Evolutionary conservation across 352 stramenopile species (phyloP).

Genomic region (Blastocystis sp.): DNA sequence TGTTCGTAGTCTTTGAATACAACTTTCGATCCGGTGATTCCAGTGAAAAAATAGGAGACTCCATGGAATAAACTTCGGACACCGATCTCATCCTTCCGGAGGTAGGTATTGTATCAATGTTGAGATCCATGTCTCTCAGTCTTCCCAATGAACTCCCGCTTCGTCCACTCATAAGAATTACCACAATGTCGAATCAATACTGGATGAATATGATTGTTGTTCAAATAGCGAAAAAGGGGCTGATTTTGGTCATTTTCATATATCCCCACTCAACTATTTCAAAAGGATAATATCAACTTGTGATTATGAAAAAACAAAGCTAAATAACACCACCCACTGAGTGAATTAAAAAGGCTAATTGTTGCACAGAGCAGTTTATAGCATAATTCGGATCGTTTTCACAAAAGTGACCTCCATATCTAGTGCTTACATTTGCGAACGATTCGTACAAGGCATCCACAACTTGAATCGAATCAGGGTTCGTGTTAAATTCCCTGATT

Average conservation of each 20-base stretch:
- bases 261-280: neutral
- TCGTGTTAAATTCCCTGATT: slow-evolving; percentile 1
- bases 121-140: neutral
- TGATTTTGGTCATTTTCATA: neutral
- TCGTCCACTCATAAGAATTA: neutral
- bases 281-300: neutral
- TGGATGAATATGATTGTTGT: neutral
- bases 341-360: slow-evolving; percentile 54
- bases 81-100: no score
- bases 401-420: slow-evolving; percentile 23
- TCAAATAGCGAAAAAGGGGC: neutral
- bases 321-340: slow-evolving; percentile 12
- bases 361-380: neutral
- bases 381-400: slow-evolving; percentile 42
- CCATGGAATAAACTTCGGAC: slow-evolving; percentile 31
- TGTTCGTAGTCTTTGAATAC: neutral
- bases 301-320: neutral
- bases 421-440: neutral
- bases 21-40: neutral
- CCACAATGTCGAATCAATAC: neutral
- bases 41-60: neutral
- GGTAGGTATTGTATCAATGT: neutral
- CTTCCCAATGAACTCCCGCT: neutral
- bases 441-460: neutral
- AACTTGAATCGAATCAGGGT: slow-evolving; percentile 3